phyloP scores from a whole-genome alignment of 73 alveolate genomes.

The Tetrahymena borealis region DNA sequence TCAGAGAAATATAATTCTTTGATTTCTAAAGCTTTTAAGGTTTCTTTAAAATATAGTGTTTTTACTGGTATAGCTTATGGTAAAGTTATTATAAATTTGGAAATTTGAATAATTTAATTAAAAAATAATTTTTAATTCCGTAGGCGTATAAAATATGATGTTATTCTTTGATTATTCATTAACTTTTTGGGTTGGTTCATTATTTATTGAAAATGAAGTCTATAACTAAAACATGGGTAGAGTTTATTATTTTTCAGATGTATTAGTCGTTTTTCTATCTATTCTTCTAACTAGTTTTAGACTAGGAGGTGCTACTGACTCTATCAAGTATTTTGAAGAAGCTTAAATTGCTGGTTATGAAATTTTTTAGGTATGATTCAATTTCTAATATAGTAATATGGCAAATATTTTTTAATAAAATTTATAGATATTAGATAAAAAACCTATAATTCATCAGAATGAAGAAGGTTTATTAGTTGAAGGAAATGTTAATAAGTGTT shows the following conservation, averaged over 20 bases:
- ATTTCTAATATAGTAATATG: background rate
- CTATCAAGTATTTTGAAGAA: background rate
- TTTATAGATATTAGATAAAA: background rate
- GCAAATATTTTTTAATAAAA: background rate
- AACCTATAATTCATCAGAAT: background rate
- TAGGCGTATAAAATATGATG: background rate
- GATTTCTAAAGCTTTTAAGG: background rate
- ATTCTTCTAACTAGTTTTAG: background rate
- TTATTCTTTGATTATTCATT: background rate
- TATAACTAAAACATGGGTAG: background rate
- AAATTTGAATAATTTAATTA: background rate
- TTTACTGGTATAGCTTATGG: conserved; percentile 3
- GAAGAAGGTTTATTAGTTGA: background rate
- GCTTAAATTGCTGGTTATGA: background rate
- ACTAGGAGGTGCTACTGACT: background rate
- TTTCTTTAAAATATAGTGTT: background rate
- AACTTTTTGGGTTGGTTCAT: background rate
- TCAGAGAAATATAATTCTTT: background rate
- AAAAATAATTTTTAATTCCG: background rate
- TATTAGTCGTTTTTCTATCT: background rate
- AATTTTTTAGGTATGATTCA: background rate
- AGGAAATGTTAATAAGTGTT: conserved; percentile 30
- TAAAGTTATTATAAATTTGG: too few species aligned
- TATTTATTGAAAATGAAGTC: background rate
- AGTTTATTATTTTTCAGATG: background rate